phyloP scores from a whole-genome alignment of 2,329 filamentous ascomycete genomes.

The Colletotrichum sojae region DNA sequence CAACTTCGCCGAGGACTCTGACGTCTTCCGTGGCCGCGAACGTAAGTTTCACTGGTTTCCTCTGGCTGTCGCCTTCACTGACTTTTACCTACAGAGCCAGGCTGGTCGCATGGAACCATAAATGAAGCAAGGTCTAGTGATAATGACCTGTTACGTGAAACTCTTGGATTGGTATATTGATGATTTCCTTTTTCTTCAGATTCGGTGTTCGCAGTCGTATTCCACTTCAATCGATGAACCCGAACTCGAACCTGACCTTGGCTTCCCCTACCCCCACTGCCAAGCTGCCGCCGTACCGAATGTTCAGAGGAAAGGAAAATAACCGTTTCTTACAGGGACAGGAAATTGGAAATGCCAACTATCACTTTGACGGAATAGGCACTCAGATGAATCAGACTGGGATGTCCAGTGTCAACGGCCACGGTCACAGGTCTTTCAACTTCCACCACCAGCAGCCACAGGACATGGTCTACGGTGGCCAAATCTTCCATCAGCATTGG shows the following conservation, averaged over 20 bases:
- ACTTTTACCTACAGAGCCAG: too few relatives aligned
- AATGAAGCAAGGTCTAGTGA: conserved; percentile 30
- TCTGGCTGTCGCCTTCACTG: too few relatives aligned
- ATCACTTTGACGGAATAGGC: conserved; percentile 40
- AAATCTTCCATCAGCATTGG: conserved; percentile 13
- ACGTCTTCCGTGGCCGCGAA: conserved; percentile 29
- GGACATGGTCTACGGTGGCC: neutral
- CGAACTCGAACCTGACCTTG: conserved; percentile 54
- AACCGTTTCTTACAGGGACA: conserved; percentile 44
- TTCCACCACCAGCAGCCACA: conserved; percentile 11
- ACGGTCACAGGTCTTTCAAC: neutral
- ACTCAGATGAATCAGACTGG: conserved; percentile 21
- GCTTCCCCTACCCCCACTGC: conserved; percentile 45
- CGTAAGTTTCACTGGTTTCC: conserved; percentile 1
- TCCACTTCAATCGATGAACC: conserved; percentile 52
- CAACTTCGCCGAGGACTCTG: conserved; percentile 3
- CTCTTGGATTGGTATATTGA: conserved; percentile 31
- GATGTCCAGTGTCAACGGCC: conserved; percentile 1
- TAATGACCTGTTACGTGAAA: conserved; percentile 1
- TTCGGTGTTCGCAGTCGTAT: conserved; percentile 52
- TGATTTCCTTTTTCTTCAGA: conserved; percentile 44
- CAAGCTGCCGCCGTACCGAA: conserved; percentile 45
- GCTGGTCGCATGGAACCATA: neutral
- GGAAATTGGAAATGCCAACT: conserved; percentile 44
- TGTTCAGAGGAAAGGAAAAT: conserved; percentile 51